Percentiles rank a stretch among this genome's conserved stretches.
These are phyloP conservation scores for Ramaria sp. DNA, from an alignment of 768 basidiomycete species.

Conservation along the genomic window DNA sequence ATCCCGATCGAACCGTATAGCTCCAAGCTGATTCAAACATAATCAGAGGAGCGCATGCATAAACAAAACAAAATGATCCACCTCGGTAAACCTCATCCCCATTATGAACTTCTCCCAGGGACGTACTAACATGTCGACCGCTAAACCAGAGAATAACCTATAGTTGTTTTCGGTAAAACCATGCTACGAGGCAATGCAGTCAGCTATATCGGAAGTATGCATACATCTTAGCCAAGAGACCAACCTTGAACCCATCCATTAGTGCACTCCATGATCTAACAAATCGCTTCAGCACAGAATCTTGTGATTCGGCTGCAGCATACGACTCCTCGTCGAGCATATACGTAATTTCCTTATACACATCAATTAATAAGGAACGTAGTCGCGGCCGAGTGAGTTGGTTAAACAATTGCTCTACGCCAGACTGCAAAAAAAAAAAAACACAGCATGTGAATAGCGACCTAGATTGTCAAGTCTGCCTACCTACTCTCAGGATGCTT, in stretches of 20 bases:
- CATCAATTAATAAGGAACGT: slow-evolving; percentile 72
- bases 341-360: slow-evolving; percentile 87
- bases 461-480: background rate
- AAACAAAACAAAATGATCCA: slow-evolving; percentile 16
- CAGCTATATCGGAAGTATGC: background rate
- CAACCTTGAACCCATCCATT: slow-evolving; percentile 80
- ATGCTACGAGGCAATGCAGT: slow-evolving; percentile 37
- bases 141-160: slow-evolving; percentile 73
- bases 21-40: slow-evolving; percentile 61
- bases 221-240: slow-evolving; percentile 8
- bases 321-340: slow-evolving; percentile 84
- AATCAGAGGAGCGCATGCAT: slow-evolving; percentile 12
- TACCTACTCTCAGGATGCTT: slow-evolving; percentile 57
- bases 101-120: slow-evolving; percentile 91
- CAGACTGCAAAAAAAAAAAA: slow-evolving; percentile 35
- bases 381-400: slow-evolving; percentile 84
- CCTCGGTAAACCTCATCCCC: slow-evolving; percentile 81
- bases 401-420: slow-evolving; percentile 91
- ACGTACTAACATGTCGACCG: slow-evolving; percentile 78
- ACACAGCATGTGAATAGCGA: background rate
- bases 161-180: slow-evolving; percentile 84
- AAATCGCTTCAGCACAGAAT: slow-evolving; percentile 83
- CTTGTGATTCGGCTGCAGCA: slow-evolving; percentile 72
- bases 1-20: slow-evolving; percentile 91
- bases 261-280: slow-evolving; percentile 79